Evolutionary conservation across 306 rosid genomes (phyloP).

Genomic region (Aeschynomene evenia): DNA sequence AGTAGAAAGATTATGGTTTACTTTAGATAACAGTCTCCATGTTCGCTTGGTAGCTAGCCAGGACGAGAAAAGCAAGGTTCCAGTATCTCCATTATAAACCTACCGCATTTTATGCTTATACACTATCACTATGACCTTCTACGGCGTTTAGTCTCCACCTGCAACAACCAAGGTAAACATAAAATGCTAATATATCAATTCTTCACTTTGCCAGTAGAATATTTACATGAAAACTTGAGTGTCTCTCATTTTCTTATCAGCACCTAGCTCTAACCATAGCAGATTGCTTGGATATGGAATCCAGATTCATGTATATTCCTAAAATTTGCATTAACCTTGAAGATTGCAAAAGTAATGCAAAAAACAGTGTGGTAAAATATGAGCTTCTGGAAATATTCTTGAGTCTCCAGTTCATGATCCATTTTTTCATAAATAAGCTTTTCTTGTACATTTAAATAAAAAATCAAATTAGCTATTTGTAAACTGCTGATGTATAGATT

Average conservation of each 20-base stretch:
- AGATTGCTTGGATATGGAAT: neutral
- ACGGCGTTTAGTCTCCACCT: slow-evolving; percentile 96
- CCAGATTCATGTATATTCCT: neutral
- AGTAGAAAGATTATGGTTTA: slow-evolving; percentile 38
- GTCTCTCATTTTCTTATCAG: neutral
- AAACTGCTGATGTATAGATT: neutral
- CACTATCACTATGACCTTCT: slow-evolving; percentile 52
- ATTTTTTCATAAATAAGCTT: neutral
- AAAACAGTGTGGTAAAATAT: neutral
- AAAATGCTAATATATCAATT: slow-evolving; percentile 3
- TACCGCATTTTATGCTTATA: slow-evolving; percentile 37
- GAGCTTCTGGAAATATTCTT: neutral
- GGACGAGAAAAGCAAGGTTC: slow-evolving; percentile 35
- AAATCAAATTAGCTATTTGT: slow-evolving; percentile 1
- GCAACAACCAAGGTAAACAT: slow-evolving; percentile 36
- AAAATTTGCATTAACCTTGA: neutral
- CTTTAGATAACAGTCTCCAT: slow-evolving; percentile 35
- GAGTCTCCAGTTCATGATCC: slow-evolving; percentile 1
- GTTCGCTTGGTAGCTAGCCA: slow-evolving; percentile 40
- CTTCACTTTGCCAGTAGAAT: slow-evolving; percentile 9
- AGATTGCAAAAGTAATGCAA: slow-evolving; percentile 1
- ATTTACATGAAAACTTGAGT: slow-evolving; percentile 1
- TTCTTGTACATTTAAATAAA: neutral
- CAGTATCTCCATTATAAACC: slow-evolving; percentile 39
- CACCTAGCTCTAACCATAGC: slow-evolving; percentile 14